Conservation (phyloP, 768 basidiomycete genomes). For the Trametes cinnabarina region DNA sequence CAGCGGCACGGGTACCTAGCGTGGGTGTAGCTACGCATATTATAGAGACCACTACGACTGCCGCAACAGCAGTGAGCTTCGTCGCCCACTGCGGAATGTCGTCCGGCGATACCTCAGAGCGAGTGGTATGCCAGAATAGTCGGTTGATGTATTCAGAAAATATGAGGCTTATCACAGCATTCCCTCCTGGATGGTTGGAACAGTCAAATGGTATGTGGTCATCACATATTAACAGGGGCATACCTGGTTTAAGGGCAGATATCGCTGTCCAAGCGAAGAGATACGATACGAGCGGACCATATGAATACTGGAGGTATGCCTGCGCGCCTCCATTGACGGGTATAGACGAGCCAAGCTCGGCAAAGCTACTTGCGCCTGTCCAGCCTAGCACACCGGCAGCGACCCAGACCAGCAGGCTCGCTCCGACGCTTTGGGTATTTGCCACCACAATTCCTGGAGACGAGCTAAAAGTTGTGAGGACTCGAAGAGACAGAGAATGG, state of each 20-base stretch:
- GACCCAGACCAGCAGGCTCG: conserved; percentile 84
- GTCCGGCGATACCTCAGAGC: conserved; percentile 68
- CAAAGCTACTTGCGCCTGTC: conserved; percentile 95
- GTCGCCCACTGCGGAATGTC: conserved; percentile 88
- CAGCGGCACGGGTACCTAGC: conserved; percentile 75
- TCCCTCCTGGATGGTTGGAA: too few species aligned
- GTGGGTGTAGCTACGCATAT: conserved; percentile 78
- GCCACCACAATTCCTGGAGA: conserved; percentile 91
- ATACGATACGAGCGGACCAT: conserved; percentile 83
- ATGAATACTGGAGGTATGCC: conserved; percentile 87
- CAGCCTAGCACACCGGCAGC: conserved; percentile 81
- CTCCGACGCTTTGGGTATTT: conserved; percentile 85
- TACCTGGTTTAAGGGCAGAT: conserved; percentile 81
- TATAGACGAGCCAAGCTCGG: conserved; percentile 87
- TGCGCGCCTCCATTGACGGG: conserved; percentile 67
- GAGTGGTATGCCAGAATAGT: conserved; percentile 76
- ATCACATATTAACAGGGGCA: too few species aligned
- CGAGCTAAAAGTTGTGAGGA: conserved; percentile 70
- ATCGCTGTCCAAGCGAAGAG: conserved; percentile 96
- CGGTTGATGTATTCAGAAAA: conserved; percentile 92
- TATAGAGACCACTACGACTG: conserved; percentile 68
- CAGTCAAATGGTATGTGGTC: too few species aligned
- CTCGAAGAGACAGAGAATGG: too few species aligned
- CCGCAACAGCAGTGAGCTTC: conserved; percentile 77
- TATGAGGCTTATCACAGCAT: conserved; percentile 85